Evolutionary conservation across 805 yeast genomes (phyloP), one percentile per base, ranked within the genome.

Genomic region (Kodamaea neixiangensis): DNA sequence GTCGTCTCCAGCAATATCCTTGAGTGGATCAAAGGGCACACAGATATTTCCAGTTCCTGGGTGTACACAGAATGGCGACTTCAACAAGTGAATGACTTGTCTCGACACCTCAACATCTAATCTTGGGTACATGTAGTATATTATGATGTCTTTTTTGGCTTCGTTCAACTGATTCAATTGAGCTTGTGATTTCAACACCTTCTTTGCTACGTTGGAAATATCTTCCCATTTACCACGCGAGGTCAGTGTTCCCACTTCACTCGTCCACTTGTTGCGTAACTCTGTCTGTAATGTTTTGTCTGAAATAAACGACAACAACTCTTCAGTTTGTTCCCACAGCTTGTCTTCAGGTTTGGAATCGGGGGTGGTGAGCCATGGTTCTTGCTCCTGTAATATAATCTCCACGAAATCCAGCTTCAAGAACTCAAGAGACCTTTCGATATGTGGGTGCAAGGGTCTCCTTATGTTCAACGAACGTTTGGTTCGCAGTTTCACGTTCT

Each of bases 11-110:
- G 69, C 62, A 33, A 74, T 56, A 54, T 72, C 73, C 37, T 70
- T 63, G 3, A 55, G 50, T 0, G 85, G 83, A 58, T 81, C 83
- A 55, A 82, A 86, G 0, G 98, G 97, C 6, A 94, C 97, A 80
- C 98, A 94, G 2, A 94, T 88, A 60, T 89, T 87, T 6, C 97
- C 97, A 0, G 99, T 94, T 2, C 90, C 85, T 1, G 99, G 99
- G 67, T 94, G 99, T 40, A 94, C 85, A 73, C 98, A 93, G 66
- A 94, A 94, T 14, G 99, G 99, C 1, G 97, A 88, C 65, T 94
- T 94, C 60, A 94, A 79, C 69, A 94, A 83, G 74, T 94, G 99
- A 70, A 85, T 89, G 62, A 92, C 77, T 65, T 88, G 94, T 58
- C 86, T 80, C 6, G 98, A 87, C 33, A 94, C 99, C 67, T 92